Base-by-base conservation (phyloP, 352 stramenopile species). In the Pythium sp. region DNA sequence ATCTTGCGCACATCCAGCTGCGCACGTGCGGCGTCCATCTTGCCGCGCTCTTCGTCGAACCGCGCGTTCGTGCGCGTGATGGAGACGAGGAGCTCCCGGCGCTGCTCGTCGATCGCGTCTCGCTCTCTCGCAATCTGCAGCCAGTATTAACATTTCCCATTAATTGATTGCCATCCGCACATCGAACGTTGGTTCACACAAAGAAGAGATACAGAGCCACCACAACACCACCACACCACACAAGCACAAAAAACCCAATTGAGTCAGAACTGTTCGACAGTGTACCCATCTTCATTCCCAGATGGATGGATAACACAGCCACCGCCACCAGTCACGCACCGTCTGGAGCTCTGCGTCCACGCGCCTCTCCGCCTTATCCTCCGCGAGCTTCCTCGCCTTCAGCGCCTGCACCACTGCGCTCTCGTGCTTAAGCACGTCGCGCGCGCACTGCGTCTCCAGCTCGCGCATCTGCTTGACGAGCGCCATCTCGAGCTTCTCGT, bases 71-170 rank as follows among this genome's bases (percentile, higher is more conserved):
- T 76, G 34, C 74, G 75, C 43, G 81, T 77, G 64, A 90, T 75
- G 8, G 77, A 79, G 57, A 78, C 72, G 18, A 95, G 58, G 43
- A 93, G 69, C 65, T 93, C 84, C 14, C 80, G 75, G 5, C 85
- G 84, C 69, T 95, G 84, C 54, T 84, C 83, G 58, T 95, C 87
- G 15, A 93, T 76, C 5, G 82, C 80, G 30, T 91, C 79, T 0
- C 85, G 84, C 62, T 95, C 87, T 15, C 85, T 77, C 12, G 77
- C 58, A 62, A 92, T 88, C 77, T 90, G 20, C 38, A 46, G 11
- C 2, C 38, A 46, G 38, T 46, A 46, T 18, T 5, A 46, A 6
- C 38, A 46, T 18, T 20, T 15, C 38, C 38, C 11, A 46, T 15
- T n/a, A 28, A 38, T 30, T 55, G 47, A 28, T 26, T n/a, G 8